Evolutionary conservation across 2,329 filamentous ascomycete genomes (phyloP).

Genomic region (Fusarium sarcochroum): DNA sequence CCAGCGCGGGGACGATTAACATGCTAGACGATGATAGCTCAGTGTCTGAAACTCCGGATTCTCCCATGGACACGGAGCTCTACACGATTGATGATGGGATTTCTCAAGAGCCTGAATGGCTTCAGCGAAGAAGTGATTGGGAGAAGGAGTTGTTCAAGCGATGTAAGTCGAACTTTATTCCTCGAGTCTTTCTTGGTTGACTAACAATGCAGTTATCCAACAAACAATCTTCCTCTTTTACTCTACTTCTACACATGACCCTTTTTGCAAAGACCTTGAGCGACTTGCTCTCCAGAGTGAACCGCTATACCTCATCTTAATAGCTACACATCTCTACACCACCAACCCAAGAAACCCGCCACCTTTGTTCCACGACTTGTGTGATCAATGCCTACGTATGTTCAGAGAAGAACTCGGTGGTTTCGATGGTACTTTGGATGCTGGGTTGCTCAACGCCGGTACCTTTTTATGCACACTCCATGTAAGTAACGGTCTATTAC

Average conservation of each 20-base stretch:
- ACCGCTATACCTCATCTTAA: constrained; percentile 21
- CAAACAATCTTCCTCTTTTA: constrained; percentile 29
- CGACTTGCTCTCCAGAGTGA: constrained; percentile 15
- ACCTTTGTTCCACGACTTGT: constrained; percentile 18
- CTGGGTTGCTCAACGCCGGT: constrained; percentile 18
- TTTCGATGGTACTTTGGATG: constrained; percentile 13
- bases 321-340: constrained; percentile 31
- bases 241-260: constrained; percentile 25
- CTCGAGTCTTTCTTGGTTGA: neutral
- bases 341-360: constrained; percentile 15
- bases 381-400: constrained; percentile 24
- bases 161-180: neutral
- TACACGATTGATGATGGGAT: too few relatives aligned
- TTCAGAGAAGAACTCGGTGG: constrained; percentile 25
- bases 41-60: neutral
- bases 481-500: neutral
- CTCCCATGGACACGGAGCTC: neutral
- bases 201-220: constrained; percentile 10
- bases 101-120: neutral
- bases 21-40: neutral
- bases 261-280: constrained; percentile 13
- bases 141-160: constrained; percentile 17
- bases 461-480: constrained; percentile 34
- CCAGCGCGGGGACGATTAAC: too few relatives aligned
- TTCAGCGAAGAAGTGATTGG: neutral